Base-by-base conservation (phyloP, 768 basidiomycete species). In the Macrolepiota albuminosa region DNA sequence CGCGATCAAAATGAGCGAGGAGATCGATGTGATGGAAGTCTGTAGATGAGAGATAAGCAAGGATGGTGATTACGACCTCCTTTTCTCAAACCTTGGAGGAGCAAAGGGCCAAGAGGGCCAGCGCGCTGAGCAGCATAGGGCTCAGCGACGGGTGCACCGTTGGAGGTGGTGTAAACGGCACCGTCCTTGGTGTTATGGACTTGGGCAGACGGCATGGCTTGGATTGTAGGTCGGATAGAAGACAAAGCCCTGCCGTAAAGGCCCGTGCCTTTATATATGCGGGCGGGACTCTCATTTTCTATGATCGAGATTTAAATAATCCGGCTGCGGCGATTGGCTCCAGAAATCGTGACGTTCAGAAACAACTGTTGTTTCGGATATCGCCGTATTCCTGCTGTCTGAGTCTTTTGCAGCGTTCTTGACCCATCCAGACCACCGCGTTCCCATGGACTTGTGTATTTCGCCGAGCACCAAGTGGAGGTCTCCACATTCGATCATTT, bases 11-110 rank as follows among this genome's bases (percentile, higher is more conserved):
- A 78, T 96, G 95, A 16, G 92, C 87, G 62, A 98, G 85, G 52
- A 89, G 78, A 75, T 94, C 93, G 69, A 95, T 88, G 74, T 91
- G 86, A 73, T 92, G 88, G 78, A 93, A 93, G 72, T 94, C 91
- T 90, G 57, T 33, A 26, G 54, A 16, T 31, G 48, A 26, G 39
- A 34, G 16, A 50, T 58, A 24, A 61, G 54, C 21, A 18, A 26
- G n/a, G 0, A 31, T 18, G 14, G 4, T 4, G n/a, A 43, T 43
- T 9, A 10, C 18, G n/a, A 43, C 8, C 7, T n/a, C 42, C 4
- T 43, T 43, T 24, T 34, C 21, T 73, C 78, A 29, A 57, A 89
- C 90, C 93, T 75, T 96, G 93, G 46, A 97, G 80, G 31, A 96
- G 81, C 34, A 96, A 85, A n/a, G 94, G 93, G 0, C 95, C 95